Evolutionary conservation across 495 filamentous ascomycete genomes (phyloP).

Genomic region (Tuber indicum): DNA sequence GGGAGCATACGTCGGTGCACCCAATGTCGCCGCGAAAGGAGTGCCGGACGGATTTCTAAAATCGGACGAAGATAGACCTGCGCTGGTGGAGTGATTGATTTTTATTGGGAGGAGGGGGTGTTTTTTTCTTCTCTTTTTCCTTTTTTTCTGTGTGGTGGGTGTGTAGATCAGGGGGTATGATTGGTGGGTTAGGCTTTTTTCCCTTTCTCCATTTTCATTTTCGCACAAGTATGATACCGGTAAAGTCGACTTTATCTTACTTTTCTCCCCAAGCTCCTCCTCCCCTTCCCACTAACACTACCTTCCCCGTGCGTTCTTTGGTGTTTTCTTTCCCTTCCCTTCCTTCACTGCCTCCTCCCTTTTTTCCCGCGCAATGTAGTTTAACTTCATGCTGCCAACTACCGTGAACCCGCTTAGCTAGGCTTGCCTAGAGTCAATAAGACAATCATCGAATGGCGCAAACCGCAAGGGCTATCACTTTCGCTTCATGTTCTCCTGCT

Average conservation of each 20-base stretch:
- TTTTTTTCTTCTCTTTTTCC: background rate
- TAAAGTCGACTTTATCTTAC: conserved; percentile 5
- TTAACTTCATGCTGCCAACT: background rate
- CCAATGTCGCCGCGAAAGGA: conserved; percentile 36
- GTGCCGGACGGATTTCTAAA: conserved; percentile 43
- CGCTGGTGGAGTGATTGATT: background rate
- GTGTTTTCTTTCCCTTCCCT: background rate
- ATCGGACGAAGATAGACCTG: conserved; percentile 13
- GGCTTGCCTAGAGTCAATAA: background rate
- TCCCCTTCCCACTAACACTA: background rate
- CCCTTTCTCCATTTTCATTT: background rate
- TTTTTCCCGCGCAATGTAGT: background rate
- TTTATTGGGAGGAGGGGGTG: background rate
- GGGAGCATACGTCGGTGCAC: conserved; percentile 64
- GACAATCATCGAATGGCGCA: background rate
- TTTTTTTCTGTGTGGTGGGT: conserved; percentile 1
- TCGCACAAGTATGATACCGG: background rate
- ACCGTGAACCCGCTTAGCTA: background rate
- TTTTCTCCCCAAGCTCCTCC: background rate
- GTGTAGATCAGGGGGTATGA: conserved; percentile 2
- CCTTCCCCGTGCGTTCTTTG: background rate
- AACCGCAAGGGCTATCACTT: background rate
- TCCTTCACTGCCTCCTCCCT: background rate
- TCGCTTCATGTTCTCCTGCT: background rate
- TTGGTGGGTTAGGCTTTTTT: background rate